phyloP scores from a whole-genome alignment of 1,139 yeast species.

The Kodamaea sp. region DNA sequence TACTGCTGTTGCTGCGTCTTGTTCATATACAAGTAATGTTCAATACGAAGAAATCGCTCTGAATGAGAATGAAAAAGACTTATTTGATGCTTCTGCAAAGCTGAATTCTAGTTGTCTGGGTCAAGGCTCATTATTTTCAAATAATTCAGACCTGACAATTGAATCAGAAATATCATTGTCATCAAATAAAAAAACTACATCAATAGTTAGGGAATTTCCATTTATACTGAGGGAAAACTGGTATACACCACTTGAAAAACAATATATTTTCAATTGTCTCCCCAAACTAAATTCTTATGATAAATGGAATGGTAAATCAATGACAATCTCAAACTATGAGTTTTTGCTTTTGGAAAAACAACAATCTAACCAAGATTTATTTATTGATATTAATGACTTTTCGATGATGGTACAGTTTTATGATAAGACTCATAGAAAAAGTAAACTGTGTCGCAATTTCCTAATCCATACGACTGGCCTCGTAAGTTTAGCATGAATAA shows the following conservation, averaged over 20 bases:
- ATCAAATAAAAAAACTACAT: background rate
- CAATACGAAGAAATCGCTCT: background rate
- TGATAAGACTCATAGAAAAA: slow-evolving; percentile 10
- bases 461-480: slow-evolving; percentile 34
- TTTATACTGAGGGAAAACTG: slow-evolving; percentile 17
- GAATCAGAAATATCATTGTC: too few relatives aligned
- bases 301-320: slow-evolving; percentile 32
- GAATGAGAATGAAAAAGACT: background rate
- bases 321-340: slow-evolving; percentile 32
- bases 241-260: slow-evolving; percentile 31
- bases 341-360: slow-evolving; percentile 17
- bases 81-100: background rate
- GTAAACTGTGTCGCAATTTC: slow-evolving; percentile 23
- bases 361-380: slow-evolving; percentile 13
- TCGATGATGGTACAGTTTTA: slow-evolving; percentile 13
- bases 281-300: slow-evolving; percentile 41
- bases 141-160: too few relatives aligned
- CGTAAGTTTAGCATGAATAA: slow-evolving; percentile 18
- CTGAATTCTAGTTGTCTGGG: too few relatives aligned
- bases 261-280: slow-evolving; percentile 37
- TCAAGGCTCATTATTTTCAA: too few relatives aligned
- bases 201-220: background rate
- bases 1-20: slow-evolving; percentile 24
- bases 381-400: slow-evolving; percentile 17
- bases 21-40: background rate